Evolutionary conservation across 345 rosid genomes (phyloP).

Genomic region (Mallotus nudiflorus): DNA sequence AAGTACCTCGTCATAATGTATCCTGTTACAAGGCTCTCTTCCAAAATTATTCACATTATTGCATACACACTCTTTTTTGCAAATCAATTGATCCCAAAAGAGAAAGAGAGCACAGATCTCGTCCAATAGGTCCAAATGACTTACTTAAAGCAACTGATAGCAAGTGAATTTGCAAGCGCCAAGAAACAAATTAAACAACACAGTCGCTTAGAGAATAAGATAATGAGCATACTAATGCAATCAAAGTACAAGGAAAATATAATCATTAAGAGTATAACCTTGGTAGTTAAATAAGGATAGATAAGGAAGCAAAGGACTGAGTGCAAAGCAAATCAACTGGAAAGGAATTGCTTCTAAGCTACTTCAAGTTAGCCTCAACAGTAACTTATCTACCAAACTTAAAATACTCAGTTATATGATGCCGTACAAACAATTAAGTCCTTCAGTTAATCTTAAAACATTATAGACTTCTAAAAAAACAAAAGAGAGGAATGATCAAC

Average conservation of each 20-base stretch:
- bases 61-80: not conserved
- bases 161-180: not conserved
- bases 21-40: not conserved
- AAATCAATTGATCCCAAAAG: not conserved
- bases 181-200: not conserved
- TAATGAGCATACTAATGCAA: not conserved
- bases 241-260: not conserved
- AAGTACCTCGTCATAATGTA: not conserved
- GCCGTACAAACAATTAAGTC: not conserved
- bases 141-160: not conserved
- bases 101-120: not conserved
- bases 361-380: conserved; percentile 24
- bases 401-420: not conserved
- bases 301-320: not conserved
- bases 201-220: not conserved
- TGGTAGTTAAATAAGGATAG: not conserved
- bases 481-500: not conserved
- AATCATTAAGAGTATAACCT: not conserved
- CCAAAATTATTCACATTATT: not conserved
- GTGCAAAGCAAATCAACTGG: not conserved
- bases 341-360: conserved; percentile 32
- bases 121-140: not conserved
- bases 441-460: not conserved
- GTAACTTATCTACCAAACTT: conserved; percentile 17
- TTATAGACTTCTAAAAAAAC: not conserved